Evolutionary conservation across 805 yeast species (phyloP).

Genomic region (Wickerhamiella alocasiicola): DNA sequence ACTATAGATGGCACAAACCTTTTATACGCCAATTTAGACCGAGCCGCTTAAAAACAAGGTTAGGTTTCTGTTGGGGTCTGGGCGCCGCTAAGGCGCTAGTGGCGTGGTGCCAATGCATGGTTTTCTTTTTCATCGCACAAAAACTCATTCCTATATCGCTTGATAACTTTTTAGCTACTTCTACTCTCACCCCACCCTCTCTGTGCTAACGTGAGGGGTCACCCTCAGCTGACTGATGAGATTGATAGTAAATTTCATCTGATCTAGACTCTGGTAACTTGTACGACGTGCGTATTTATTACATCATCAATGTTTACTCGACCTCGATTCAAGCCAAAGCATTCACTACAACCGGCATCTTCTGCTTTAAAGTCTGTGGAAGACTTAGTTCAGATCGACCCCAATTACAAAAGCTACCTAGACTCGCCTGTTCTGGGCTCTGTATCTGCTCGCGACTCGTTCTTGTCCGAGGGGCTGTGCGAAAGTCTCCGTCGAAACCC

Average conservation of each 20-base stretch:
- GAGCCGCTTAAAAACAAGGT: too few species aligned
- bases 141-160: too few species aligned
- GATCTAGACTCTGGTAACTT: neutral
- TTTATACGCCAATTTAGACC: too few species aligned
- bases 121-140: too few species aligned
- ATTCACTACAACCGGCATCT: neutral
- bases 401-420: neutral
- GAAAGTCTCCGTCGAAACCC: neutral
- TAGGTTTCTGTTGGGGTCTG: too few species aligned
- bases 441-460: neutral
- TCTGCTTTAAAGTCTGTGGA: neutral
- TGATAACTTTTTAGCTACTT: too few species aligned
- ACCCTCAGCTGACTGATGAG: neutral
- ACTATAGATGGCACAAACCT: neutral
- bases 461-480: neutral
- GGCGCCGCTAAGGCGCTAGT: too few species aligned
- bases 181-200: too few species aligned
- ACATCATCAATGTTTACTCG: neutral
- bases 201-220: too few species aligned
- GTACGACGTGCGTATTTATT: too few species aligned
- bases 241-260: neutral
- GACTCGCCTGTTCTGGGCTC: neutral
- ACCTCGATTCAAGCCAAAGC: neutral
- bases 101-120: too few species aligned
- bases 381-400: constrained; percentile 1